Evolutionary conservation across 1,284 basidiomycete species (phyloP).

Genomic region (Trichosporon faecale): DNA sequence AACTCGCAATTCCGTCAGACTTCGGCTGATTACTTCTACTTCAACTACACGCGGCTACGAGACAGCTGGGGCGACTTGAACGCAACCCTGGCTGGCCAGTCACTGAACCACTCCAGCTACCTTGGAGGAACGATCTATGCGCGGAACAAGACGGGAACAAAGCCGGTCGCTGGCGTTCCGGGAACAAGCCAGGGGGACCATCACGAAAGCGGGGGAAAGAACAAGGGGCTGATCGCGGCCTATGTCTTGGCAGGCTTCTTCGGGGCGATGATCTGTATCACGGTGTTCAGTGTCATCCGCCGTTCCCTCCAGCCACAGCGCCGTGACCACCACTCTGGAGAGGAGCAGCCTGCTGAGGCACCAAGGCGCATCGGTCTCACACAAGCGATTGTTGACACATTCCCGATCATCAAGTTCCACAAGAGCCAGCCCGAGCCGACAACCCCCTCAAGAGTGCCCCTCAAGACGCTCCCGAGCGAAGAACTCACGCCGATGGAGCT

Average conservation of each 20-base stretch:
- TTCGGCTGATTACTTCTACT: conserved; percentile 58
- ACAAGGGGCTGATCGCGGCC: conserved; percentile 63
- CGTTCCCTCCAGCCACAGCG: conserved; percentile 59
- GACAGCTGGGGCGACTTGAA: conserved; percentile 54
- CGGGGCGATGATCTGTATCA: conserved; percentile 63
- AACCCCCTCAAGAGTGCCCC: neutral
- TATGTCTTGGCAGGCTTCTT: conserved; percentile 83
- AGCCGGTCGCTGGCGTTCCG: neutral
- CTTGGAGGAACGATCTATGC: conserved; percentile 67
- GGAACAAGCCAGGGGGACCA: neutral
- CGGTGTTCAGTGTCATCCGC: conserved; percentile 53
- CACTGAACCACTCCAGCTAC: conserved; percentile 57
- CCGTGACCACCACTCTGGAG: conserved; percentile 25
- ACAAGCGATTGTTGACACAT: conserved; percentile 87
- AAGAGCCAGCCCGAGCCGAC: conserved; percentile 10
- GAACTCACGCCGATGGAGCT: conserved; percentile 3
- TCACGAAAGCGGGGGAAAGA: conserved; percentile 21
- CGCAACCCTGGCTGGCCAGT: conserved; percentile 53
- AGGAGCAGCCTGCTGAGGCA: conserved; percentile 17
- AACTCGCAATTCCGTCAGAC: conserved; percentile 62
- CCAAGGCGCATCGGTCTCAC: conserved; percentile 69
- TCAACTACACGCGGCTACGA: conserved; percentile 54
- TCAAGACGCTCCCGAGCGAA: neutral
- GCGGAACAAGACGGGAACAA: conserved; percentile 53
- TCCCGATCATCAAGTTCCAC: conserved; percentile 85